Evolutionary conservation across 1,284 basidiomycete genomes (phyloP).

Genomic region (Ustilago sp.): DNA sequence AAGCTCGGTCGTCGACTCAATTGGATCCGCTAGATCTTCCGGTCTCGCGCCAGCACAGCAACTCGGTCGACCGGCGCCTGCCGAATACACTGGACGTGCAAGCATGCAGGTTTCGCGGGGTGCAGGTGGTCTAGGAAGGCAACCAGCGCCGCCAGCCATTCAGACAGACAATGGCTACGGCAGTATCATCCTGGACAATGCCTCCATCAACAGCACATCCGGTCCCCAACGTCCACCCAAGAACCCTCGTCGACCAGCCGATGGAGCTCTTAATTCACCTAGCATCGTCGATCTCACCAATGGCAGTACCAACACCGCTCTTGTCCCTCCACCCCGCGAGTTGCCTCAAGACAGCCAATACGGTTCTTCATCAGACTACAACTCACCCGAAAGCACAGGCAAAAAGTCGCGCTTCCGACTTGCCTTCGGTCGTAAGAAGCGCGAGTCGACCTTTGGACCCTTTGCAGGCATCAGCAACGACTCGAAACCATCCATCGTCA

Average conservation of each 20-base stretch:
- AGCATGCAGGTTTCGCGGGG: constrained; percentile 36
- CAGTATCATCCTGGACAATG: constrained; percentile 21
- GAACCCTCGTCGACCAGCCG: constrained; percentile 43
- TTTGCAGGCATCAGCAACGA: background rate
- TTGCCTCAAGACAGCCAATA: constrained; percentile 23
- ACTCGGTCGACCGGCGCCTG: constrained; percentile 4
- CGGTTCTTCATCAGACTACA: constrained; percentile 7
- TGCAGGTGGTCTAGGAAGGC: background rate
- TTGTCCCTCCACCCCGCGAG: constrained; percentile 12
- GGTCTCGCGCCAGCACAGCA: constrained; percentile 8
- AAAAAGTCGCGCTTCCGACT: constrained; percentile 33
- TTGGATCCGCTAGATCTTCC: constrained; percentile 14
- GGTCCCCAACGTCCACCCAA: constrained; percentile 34
- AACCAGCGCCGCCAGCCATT: background rate
- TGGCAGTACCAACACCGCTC: background rate
- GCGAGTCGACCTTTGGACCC: constrained; percentile 39
- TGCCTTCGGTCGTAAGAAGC: constrained; percentile 50
- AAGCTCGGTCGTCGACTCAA: constrained; percentile 26
- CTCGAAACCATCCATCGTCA: constrained; percentile 22
- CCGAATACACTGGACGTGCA: constrained; percentile 6
- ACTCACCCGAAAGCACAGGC: constrained; percentile 12
- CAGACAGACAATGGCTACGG: constrained; percentile 14
- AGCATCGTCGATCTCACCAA: constrained; percentile 20
- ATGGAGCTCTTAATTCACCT: constrained; percentile 28
- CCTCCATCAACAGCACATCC: constrained; percentile 18